Evolutionary conservation across 768 basidiomycete species (phyloP), one percentile per base, ranked within the genome.

Genomic region (Hericium coralloides): DNA sequence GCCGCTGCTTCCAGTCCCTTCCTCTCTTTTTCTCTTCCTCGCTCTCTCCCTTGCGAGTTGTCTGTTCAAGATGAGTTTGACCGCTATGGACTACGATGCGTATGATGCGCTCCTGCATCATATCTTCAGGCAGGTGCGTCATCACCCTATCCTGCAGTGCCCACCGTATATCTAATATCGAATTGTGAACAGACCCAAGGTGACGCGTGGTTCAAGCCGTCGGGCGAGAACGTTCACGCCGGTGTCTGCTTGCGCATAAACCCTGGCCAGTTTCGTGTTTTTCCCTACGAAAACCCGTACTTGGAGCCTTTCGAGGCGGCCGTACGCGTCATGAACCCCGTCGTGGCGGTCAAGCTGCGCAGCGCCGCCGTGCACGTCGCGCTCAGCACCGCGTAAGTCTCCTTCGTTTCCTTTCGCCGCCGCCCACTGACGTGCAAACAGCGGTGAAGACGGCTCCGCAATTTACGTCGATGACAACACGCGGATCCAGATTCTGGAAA

Each of bases 161-260:
- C 39, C 10, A 0, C 39, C 52, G 15, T 39, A 58, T 52, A 15
- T 62, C 25, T 65, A 62, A 37, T 60, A 66, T 59, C 62, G 66
- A 49, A 63, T 52, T 9, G 59, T 38, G 58, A 71, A 22, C 73
- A 89, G 86, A 90, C 89, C 0, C 86, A 89, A 66, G 82, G 84
- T 2, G 87, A 89, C 58, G 84, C 89, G 7, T 91, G 89, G 89
- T 90, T 91, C 70, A 91, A 89, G 64, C 88, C 88, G 3, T 81
- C 87, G 0, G 85, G 89, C 64, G 89, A 92, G 70, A 90, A 89
- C 65, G 73, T 89, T 53, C 82, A 86, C 57, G 85, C 84, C 0
- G 89, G 89, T 49, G 87, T 92, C 60, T 90, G 87, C 65, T 69
- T 92, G 20, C 78, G 89, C 45, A 79, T 88, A 22, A 79, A 83